Evolutionary conservation across 225 moss, liverwort and hornwort genomes (phyloP), one percentile per base, ranked within the genome.

Genomic region (Pseudoscleropodium purum): DNA sequence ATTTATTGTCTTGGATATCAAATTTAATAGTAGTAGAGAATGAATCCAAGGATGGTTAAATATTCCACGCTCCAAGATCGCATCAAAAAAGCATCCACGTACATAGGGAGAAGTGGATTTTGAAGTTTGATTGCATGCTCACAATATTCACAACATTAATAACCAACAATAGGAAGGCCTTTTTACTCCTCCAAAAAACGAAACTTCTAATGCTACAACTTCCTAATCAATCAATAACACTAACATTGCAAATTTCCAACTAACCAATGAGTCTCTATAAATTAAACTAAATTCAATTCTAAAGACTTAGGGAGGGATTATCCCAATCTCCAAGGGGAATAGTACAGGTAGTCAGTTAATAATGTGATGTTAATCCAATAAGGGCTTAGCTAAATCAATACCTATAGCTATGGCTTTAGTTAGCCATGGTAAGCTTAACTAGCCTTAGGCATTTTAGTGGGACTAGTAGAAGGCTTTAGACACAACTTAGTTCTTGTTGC

Each of bases 1-100:
- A 0, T 0, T 0, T 25, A 2, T 0, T 54, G 0, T 37, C 14
- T 54, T 6, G 0, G 15, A 54, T 9, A 56, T 57, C 6, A 57
- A 56, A n/a, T 57, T 57, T 6, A 25, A 2, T n/a, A 37, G 1
- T 25, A 56, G 17, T 5, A 2, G 1, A 56, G 4, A 56, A 56
- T 56, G 37, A 37, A 0, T 37, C 4, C 0, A 25, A 26, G 0
- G 6, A 57, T 37, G 2, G 36, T 57, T 26, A 26, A 25, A 25
- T 56, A 23, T 13, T 25, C 8, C 0, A 37, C 0, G 0, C 0
- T 0, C 2, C 6, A 6, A 24, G n/a, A 26, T 2, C 2, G 25
- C 10, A 1, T 16, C 0, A 56, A 37, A 14, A 15, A 54, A 21
- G 13, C 3, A 76, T 21, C 0, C 7, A 36, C 34, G 0, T 13